Percentiles rank a stretch among this genome's conserved stretches.
phyloP scores from a whole-genome alignment of 148 eudicot species.

The Arctostaphylos glauca region DNA sequence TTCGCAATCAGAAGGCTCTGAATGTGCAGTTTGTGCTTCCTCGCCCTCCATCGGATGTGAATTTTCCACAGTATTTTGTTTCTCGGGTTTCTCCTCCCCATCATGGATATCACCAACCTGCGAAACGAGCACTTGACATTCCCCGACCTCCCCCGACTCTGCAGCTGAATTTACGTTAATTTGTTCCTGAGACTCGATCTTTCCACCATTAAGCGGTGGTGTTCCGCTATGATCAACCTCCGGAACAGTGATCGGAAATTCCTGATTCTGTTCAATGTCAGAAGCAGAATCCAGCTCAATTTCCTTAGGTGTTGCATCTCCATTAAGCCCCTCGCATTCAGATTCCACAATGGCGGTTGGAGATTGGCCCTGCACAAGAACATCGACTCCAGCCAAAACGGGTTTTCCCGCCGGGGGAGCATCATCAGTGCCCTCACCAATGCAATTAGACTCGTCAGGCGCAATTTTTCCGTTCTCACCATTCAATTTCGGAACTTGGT shows the following conservation, averaged over 20 bases:
- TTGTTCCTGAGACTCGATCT: slow-evolving; percentile 18
- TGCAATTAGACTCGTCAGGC: not conserved
- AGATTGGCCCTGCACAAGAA: slow-evolving; percentile 12
- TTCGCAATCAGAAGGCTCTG: slow-evolving; percentile 22
- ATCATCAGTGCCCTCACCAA: not conserved
- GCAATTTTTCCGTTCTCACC: not conserved
- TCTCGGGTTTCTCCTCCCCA: slow-evolving; percentile 18
- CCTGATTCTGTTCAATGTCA: slow-evolving; percentile 10
- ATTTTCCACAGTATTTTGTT: slow-evolving; percentile 14
- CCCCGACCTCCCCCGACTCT: slow-evolving; percentile 17
- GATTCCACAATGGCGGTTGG: not conserved
- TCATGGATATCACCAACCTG: slow-evolving; percentile 17
- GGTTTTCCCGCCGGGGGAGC: not conserved
- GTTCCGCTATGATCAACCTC: slow-evolving; percentile 17
- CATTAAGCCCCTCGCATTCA: slow-evolving; percentile 11
- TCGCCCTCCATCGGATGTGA: not conserved
- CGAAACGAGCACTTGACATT: not conserved
- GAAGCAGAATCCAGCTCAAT: slow-evolving; percentile 11
- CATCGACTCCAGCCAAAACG: not conserved
- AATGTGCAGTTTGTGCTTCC: slow-evolving; percentile 18
- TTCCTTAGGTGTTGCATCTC: slow-evolving; percentile 24
- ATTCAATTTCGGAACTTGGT: slow-evolving; percentile 12
- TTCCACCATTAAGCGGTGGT: slow-evolving; percentile 12
- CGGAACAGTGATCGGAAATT: not conserved
- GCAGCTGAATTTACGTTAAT: slow-evolving; percentile 6